Base-by-base conservation (phyloP, 1,284 basidiomycete species). In the Flammula alnicola region DNA sequence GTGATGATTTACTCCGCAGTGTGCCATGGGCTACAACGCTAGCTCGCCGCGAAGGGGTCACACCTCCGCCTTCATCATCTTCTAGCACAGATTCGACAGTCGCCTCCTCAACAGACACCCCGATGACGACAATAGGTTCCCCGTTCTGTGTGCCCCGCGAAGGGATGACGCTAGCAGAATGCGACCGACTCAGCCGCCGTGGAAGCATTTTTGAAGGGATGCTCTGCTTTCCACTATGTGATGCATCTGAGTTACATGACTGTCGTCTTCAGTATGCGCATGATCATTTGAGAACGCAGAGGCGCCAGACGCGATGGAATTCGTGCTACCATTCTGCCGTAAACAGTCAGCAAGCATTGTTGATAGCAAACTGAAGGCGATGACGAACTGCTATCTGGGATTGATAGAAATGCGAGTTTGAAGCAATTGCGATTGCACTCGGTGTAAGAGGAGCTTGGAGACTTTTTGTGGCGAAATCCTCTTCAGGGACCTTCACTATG, bases 31-130 rank as follows among this genome's bases (percentile, higher is more conserved):
- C 64, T 37, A 75, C 74, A n/a, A 74, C 75, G 11, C 70, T 75
- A 8, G 60, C 61, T 10, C 56, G 58, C 35, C 56, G 49, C 22
- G 55, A 58, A 6, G 60, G 67, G 47, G 38, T 59, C 23, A 49
- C 49, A 14, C 44, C 44, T 5, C 35, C 42, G 25, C 50, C 58
- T 46, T 60, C 60, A 5, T 58, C 60, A n/a, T 59, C 58, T 19
- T 49, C 44, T 33, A 65, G 66, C 7, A 66, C 57, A 3, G 71
- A 61, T 43, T 76, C 78, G 4, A 76, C 73, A 5, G 76, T 83
- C 1, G 79, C 78, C 53, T 81, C 77, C 56, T 82, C 75, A 36
- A 87, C 76, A 30, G 77, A 80, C n/a, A 85, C 76, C 25, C 74
- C 81, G 44, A 86, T 77, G 33, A 81, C 68, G 56, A 80, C 59